Evolutionary conservation across 2,329 filamentous ascomycete genomes (phyloP).

Genomic region (Trichoderma sp.): DNA sequence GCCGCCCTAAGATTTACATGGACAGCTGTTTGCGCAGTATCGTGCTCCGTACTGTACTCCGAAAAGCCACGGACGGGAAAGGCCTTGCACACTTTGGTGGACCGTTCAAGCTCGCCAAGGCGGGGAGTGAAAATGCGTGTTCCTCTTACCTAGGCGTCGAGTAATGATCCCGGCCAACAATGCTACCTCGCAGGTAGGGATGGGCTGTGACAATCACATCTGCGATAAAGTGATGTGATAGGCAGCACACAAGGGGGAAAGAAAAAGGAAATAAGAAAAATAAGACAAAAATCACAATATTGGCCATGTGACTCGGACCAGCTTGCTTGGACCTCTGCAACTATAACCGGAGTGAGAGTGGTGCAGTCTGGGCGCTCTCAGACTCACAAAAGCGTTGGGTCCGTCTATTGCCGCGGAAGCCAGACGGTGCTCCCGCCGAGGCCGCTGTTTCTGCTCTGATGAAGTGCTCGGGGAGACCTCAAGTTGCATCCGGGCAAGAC

Average conservation of each 20-base stretch:
- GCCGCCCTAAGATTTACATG: background rate
- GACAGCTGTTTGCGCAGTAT: background rate
- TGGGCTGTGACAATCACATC: conserved; percentile 1
- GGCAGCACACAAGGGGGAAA: background rate
- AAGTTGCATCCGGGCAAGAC: conserved; percentile 15
- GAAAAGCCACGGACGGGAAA: background rate
- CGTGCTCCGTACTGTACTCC: background rate
- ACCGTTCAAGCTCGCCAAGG: background rate
- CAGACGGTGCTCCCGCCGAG: conserved; percentile 1
- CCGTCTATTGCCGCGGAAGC: conserved; percentile 1
- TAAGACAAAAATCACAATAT: background rate
- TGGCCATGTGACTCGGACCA: conserved; percentile 1
- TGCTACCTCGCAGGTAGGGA: background rate
- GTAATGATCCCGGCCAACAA: background rate
- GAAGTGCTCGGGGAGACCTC: conserved; percentile 6
- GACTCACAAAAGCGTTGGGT: background rate
- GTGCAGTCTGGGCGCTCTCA: background rate
- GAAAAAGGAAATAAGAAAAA: background rate
- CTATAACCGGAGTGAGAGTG: background rate
- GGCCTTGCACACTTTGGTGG: background rate
- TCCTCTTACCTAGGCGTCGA: background rate
- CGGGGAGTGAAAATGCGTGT: background rate
- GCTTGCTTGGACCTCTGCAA: background rate
- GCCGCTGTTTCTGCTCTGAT: conserved; percentile 6
- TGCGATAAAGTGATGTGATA: background rate